Base-by-base conservation (phyloP, 2,329 filamentous ascomycete species). In the Ilyonectria destructans region DNA sequence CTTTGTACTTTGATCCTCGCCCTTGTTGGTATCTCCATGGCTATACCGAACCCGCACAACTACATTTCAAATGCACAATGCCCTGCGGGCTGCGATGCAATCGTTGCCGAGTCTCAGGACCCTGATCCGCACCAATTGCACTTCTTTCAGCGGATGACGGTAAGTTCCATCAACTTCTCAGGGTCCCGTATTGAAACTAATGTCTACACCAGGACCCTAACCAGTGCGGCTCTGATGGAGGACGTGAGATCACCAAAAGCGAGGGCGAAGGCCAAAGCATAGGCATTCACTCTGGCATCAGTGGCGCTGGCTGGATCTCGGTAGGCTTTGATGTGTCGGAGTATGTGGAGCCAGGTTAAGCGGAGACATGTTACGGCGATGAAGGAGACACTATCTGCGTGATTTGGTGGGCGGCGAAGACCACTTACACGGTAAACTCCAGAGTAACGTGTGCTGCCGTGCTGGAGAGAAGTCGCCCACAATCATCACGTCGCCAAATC, bases 191-290 rank as follows among this genome's bases (percentile, higher is more conserved):
- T 43, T 13, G 15, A 10, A 33, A 17, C 17, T 29, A 31, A 31
- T 19, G 4, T 8, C 19, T 29, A 12, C 8, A 26, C 56, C 15
- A 58, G 56, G 31, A n/a, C 56, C 48, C 35, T 40, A 40, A 46
- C 29, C 21, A 46, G 8, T 58, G 56, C 10, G 56, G 56, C 6
- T 23, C 21, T 23, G 21, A 19, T 21, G 35, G 17, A 10, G 56
- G 40, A n/a, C 35, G 56, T 46, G 56, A 48, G 23, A 58, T 48
- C 13, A 48, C 56, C 40, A 58, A 58, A n/a, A 48, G 40, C 23
- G 37, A 48, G 13, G 23, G 21, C 17, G 6, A 58, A 29, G 56
- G 56, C 23, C 40, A 58, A 15, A 31, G 13, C 8, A 26, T 48
- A 3, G 29, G 37, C n/a, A 12, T 58, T 6, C 43, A 40, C 17